Evolutionary conservation across 2,329 filamentous ascomycete species (phyloP).

Genomic region (Huntiella decipiens): DNA sequence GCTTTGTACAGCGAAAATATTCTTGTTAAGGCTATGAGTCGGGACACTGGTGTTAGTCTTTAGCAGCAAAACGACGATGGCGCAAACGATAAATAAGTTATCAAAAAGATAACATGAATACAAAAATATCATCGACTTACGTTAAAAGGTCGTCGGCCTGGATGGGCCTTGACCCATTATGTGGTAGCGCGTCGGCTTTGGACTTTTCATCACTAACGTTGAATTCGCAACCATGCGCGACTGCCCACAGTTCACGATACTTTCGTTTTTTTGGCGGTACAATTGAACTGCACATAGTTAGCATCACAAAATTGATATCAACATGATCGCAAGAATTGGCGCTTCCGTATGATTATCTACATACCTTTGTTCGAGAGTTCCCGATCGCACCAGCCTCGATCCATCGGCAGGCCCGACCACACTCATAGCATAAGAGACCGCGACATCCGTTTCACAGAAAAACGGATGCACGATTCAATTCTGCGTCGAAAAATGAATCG

Average conservation of each 20-base stretch:
- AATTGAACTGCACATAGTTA: conserved; percentile 41
- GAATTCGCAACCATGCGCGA: conserved; percentile 27
- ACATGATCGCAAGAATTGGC: conserved; percentile 30
- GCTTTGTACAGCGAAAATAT: conserved; percentile 9
- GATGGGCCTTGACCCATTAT: conserved; percentile 11
- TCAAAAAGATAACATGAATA: not conserved
- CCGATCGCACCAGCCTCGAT: conserved; percentile 46
- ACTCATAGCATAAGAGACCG: conserved; percentile 49
- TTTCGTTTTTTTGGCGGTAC: conserved; percentile 77
- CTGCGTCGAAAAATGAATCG: conserved; percentile 7
- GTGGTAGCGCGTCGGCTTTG: conserved; percentile 11
- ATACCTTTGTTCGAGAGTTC: conserved; percentile 42
- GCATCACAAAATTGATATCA: conserved; percentile 25
- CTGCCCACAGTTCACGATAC: conserved; percentile 66
- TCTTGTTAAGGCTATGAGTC: conserved; percentile 7
- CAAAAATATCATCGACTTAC: conserved; percentile 4
- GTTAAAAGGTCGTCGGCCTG: conserved; percentile 11
- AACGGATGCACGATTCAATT: conserved; percentile 29
- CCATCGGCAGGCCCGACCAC: conserved; percentile 48
- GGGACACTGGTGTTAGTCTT: not conserved
- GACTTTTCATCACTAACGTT: conserved; percentile 8
- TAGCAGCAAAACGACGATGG: not conserved
- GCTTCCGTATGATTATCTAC: conserved; percentile 26
- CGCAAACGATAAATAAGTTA: not conserved
- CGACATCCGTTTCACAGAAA: conserved; percentile 50